Conservation (phyloP, 2,329 filamentous ascomycete genomes). For the Apiospora pterosperma region DNA sequence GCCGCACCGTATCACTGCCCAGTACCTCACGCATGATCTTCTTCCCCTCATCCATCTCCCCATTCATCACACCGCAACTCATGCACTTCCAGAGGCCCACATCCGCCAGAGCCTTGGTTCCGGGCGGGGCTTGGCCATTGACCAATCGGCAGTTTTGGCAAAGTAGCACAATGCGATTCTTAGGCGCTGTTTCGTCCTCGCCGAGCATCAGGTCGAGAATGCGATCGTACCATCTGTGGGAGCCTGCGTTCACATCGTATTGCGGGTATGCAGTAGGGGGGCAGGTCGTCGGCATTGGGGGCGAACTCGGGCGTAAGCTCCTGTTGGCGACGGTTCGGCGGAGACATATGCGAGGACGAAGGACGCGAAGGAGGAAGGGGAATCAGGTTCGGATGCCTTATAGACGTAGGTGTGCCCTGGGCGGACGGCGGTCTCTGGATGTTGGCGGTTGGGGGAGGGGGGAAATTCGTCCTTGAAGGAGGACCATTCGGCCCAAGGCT, state of each 20-base stretch:
- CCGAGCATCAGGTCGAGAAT: slow-evolving; percentile 88
- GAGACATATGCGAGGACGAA: slow-evolving; percentile 9
- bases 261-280: slow-evolving; percentile 28
- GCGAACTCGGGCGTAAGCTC: slow-evolving; percentile 60
- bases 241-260: slow-evolving; percentile 24
- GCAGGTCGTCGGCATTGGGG: slow-evolving; percentile 61
- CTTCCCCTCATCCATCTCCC: slow-evolving; percentile 72
- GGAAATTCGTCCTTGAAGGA: slow-evolving; percentile 41
- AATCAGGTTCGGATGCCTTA: not conserved
- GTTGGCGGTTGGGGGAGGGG: slow-evolving; percentile 62
- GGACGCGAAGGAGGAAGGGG: slow-evolving; percentile 8
- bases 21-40: slow-evolving; percentile 68
- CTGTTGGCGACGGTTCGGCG: slow-evolving; percentile 8
- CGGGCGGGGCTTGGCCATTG: slow-evolving; percentile 93
- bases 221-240: slow-evolving; percentile 85
- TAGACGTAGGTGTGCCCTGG: slow-evolving; percentile 24
- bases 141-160: slow-evolving; percentile 81
- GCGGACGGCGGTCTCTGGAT: slow-evolving; percentile 42
- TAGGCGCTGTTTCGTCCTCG: slow-evolving; percentile 89
- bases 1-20: slow-evolving; percentile 8
- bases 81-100: slow-evolving; percentile 86
- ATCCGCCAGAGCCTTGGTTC: slow-evolving; percentile 72
- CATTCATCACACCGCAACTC: slow-evolving; percentile 79
- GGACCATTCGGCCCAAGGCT: slow-evolving; percentile 16
- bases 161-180: slow-evolving; percentile 86